Conservation (phyloP, 2,329 filamentous ascomycete species). For the Aureobasidium sp. region DNA sequence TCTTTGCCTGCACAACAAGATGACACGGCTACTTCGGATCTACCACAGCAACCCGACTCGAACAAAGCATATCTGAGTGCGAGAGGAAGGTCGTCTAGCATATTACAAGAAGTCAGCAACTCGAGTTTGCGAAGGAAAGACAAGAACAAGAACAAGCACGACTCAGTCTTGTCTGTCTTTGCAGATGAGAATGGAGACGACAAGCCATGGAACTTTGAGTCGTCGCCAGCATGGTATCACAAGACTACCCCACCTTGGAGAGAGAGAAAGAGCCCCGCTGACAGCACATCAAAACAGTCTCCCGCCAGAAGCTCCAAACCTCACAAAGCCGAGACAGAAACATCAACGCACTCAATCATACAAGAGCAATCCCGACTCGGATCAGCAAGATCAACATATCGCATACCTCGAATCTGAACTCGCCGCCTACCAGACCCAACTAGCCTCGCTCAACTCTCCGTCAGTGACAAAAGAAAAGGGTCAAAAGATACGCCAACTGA, state of each 20-base stretch:
- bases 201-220: slow-evolving; percentile 20
- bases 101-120: slow-evolving; percentile 27
- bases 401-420: slow-evolving; percentile 55
- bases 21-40: slow-evolving; percentile 27
- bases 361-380: slow-evolving; percentile 35
- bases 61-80: slow-evolving; percentile 11
- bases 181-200: slow-evolving; percentile 33
- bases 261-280: slow-evolving; percentile 20
- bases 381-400: slow-evolving; percentile 51
- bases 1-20: slow-evolving; percentile 23
- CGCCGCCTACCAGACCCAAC: slow-evolving; percentile 42
- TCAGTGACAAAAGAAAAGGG: slow-evolving; percentile 38
- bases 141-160: slow-evolving; percentile 23
- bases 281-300: slow-evolving; percentile 16
- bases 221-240: slow-evolving; percentile 22
- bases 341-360: slow-evolving; percentile 15
- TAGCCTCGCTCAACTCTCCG: slow-evolving; percentile 46
- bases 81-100: slow-evolving; percentile 19
- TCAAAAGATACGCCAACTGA: slow-evolving; percentile 40
- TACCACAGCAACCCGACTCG: slow-evolving; percentile 19
- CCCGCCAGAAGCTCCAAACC: slow-evolving; percentile 22
- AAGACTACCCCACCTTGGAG: slow-evolving; percentile 20
- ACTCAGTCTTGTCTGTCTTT: slow-evolving; percentile 26
- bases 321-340: slow-evolving; percentile 20
- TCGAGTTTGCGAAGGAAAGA: slow-evolving; percentile 26